phyloP scores from a whole-genome alignment of 768 basidiomycete genomes.

The Boletus edulis region DNA sequence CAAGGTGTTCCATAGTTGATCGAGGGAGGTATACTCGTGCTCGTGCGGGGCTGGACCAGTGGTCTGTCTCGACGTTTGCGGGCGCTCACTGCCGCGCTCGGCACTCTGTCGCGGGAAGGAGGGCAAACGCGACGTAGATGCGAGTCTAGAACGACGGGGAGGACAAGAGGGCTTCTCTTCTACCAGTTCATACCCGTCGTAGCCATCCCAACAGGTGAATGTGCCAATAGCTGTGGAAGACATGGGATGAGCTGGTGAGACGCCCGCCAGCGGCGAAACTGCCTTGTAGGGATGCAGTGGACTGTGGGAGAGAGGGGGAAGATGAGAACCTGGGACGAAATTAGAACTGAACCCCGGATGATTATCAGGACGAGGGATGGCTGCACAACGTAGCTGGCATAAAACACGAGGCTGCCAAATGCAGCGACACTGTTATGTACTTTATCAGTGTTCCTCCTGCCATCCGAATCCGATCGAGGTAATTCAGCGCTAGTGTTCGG shows the following conservation, averaged over 20 bases:
- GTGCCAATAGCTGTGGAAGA: constrained; percentile 33
- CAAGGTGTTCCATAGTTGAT: constrained; percentile 65
- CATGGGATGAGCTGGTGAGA: constrained; percentile 19
- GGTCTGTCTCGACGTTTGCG: constrained; percentile 13
- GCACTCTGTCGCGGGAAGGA: constrained; percentile 10
- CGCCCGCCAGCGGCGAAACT: constrained; percentile 17
- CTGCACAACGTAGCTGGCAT: constrained; percentile 23
- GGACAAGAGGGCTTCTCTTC: constrained; percentile 15
- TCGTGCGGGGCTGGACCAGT: constrained; percentile 19
- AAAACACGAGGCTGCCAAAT: constrained; percentile 36
- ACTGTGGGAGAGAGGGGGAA: constrained; percentile 6
- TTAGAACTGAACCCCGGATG: constrained; percentile 29
- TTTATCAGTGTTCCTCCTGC: constrained; percentile 22
- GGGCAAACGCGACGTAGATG: constrained; percentile 17
- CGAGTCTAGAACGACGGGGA: constrained; percentile 21
- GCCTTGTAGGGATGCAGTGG: constrained; percentile 20
- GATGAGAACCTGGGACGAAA: constrained; percentile 19
- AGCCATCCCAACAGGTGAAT: constrained; percentile 34
- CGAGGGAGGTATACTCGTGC: constrained; percentile 37
- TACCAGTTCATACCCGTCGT: constrained; percentile 27
- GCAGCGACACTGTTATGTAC: constrained; percentile 23
- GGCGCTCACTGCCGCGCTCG: constrained; percentile 23
- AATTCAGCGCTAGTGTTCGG: background rate
- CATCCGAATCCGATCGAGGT: constrained; percentile 11
- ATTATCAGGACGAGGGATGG: constrained; percentile 31